Evolutionary conservation across 2,329 filamentous ascomycete species (phyloP).

Genomic region (Phialophora tarda): DNA sequence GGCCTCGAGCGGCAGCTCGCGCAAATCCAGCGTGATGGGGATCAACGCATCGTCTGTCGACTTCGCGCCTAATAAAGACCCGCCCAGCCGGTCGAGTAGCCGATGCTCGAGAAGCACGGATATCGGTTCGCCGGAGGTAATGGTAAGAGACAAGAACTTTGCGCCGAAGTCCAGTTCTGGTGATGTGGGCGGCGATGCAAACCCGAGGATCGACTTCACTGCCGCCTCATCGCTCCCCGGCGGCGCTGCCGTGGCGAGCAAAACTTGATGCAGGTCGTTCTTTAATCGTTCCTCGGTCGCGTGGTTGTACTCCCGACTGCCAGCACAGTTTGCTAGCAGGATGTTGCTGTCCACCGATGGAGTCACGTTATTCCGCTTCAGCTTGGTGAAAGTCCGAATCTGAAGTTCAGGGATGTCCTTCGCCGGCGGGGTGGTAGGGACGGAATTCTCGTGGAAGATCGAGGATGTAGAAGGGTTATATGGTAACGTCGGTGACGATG

Average conservation of each 20-base stretch:
- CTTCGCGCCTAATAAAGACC: constrained; percentile 73
- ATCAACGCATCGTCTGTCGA: constrained; percentile 65
- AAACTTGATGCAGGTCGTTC: constrained; percentile 38
- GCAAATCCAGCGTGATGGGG: constrained; percentile 87
- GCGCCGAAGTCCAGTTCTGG: constrained; percentile 40
- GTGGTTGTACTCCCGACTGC: constrained; percentile 51
- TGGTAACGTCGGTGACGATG: constrained; percentile 40
- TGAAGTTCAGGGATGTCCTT: constrained; percentile 80
- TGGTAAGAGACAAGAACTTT: constrained; percentile 56
- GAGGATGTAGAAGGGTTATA: constrained; percentile 37
- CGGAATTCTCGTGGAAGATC: constrained; percentile 43
- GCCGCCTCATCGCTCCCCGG: not conserved
- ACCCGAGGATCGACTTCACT: not conserved
- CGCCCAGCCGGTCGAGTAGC: constrained; percentile 48
- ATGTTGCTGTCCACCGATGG: constrained; percentile 73
- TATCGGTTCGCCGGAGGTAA: constrained; percentile 53
- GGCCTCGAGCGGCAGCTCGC: constrained; percentile 79
- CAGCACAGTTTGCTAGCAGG: constrained; percentile 81
- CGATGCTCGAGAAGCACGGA: constrained; percentile 54
- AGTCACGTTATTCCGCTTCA: constrained; percentile 76
- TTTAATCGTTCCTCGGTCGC: constrained; percentile 29
- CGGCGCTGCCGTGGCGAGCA: constrained; percentile 30
- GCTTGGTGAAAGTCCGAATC: constrained; percentile 77
- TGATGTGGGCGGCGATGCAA: too few relatives aligned
- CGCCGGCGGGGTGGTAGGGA: constrained; percentile 74